Conservation (phyloP, 1,284 basidiomycete genomes). For the Irpex sp. region DNA sequence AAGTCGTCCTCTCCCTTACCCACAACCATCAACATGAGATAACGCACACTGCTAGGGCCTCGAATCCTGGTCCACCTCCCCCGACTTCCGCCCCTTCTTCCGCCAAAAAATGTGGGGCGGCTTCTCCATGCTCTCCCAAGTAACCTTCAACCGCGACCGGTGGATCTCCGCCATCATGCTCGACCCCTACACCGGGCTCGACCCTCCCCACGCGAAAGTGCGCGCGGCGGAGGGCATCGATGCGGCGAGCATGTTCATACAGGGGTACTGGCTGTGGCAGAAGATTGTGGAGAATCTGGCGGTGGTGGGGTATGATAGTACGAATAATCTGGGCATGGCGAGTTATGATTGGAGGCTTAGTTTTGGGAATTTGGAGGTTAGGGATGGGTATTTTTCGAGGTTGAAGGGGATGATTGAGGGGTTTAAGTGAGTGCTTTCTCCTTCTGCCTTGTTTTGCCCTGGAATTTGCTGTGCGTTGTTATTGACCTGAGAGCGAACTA, state of each 20-base stretch:
- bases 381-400: conserved; percentile 91
- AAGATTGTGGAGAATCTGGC: conserved; percentile 95
- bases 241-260: conserved; percentile 88
- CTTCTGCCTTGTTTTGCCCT: no score
- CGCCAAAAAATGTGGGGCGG: conserved; percentile 87
- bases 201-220: conserved; percentile 87
- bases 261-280: conserved; percentile 96
- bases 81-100: conserved; percentile 78
- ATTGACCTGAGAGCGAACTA: background rate
- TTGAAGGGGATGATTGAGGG: conserved; percentile 86
- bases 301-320: conserved; percentile 80
- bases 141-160: conserved; percentile 78
- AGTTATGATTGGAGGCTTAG: conserved; percentile 92
- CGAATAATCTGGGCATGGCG: conserved; percentile 84
- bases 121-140: conserved; percentile 82
- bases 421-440: conserved; percentile 58
- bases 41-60: conserved; percentile 46
- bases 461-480: background rate
- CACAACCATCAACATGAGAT: no score
- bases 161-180: conserved; percentile 93
- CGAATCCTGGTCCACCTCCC: conserved; percentile 83
- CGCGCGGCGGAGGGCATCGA: conserved; percentile 91
- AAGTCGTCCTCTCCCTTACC: conserved; percentile 20
- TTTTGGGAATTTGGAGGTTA: conserved; percentile 88
- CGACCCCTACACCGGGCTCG: conserved; percentile 89